A percentile compares a stretch with the other conserved stretches of the same genome.
Evolutionary conservation across 2,329 filamentous ascomycete genomes (phyloP).

Genomic region (Sporothrix globosa): DNA sequence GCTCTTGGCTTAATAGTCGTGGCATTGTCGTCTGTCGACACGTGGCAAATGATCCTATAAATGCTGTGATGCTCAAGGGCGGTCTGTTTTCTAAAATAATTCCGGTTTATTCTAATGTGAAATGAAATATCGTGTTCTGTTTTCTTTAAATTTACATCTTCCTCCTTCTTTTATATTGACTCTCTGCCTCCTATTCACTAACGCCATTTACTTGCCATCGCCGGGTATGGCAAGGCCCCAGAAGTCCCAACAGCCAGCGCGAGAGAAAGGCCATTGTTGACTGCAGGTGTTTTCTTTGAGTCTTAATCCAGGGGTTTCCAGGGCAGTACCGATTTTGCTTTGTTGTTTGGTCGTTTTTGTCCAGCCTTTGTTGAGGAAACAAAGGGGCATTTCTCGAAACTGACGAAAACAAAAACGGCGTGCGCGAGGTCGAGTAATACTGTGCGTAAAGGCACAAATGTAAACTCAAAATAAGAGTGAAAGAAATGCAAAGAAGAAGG

Average conservation of each 20-base stretch:
- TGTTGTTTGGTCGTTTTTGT: neutral
- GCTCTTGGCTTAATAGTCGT: neutral
- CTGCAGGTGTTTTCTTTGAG: neutral
- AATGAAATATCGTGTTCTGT: neutral
- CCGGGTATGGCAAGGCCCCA: constrained; percentile 15
- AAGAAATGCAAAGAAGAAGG: neutral
- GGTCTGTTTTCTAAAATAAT: no score
- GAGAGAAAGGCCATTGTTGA: neutral
- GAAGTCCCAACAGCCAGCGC: neutral
- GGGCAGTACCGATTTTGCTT: neutral
- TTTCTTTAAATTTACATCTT: neutral
- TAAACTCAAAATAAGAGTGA: neutral
- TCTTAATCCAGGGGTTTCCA: neutral
- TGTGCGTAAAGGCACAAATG: no score
- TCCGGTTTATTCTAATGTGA: neutral
- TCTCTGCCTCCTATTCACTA: neutral
- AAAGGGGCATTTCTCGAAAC: neutral
- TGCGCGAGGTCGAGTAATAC: neutral
- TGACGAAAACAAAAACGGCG: neutral
- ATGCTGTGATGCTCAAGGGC: no score
- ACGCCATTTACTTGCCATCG: neutral
- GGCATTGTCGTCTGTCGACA: neutral
- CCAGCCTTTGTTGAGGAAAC: neutral
- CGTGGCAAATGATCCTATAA: no score
- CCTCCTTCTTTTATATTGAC: neutral